Conservation (phyloP, 2,329 filamentous ascomycete genomes). For the Chalara sp. region DNA sequence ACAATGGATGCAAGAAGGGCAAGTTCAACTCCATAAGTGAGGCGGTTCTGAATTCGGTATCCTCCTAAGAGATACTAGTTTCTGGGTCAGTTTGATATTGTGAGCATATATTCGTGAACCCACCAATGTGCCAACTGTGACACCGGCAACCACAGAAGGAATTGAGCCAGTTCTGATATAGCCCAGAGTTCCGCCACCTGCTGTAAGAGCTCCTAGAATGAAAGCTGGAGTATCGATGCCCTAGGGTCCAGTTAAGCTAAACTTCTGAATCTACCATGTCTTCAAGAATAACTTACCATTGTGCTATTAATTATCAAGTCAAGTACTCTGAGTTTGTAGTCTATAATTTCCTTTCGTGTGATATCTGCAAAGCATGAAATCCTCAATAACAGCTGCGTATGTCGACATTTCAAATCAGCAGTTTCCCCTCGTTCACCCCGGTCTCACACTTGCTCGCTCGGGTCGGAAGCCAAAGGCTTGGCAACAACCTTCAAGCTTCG, state of each 20-base stretch:
- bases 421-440: too few species aligned
- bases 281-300: not conserved
- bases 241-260: conserved; percentile 6
- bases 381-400: too few species aligned
- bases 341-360: too few species aligned
- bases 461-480: too few species aligned
- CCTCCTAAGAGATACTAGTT: conserved; percentile 65
- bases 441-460: too few species aligned
- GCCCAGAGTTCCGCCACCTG: conserved; percentile 79
- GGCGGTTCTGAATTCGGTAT: conserved; percentile 66
- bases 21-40: conserved; percentile 80
- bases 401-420: too few species aligned
- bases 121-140: conserved; percentile 67
- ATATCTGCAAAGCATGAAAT: too few species aligned
- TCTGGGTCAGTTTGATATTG: not conserved
- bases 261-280: not conserved
- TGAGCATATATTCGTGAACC: not conserved
- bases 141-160: conserved; percentile 78
- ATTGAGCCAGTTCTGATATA: conserved; percentile 79
- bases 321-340: too few species aligned
- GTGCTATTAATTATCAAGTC: too few species aligned
- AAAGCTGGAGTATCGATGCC: conserved; percentile 59
- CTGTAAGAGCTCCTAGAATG: conserved; percentile 74
- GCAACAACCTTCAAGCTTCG: not conserved
- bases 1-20: conserved; percentile 84